phyloP scores from a whole-genome alignment of 345 rosid genomes.

The Eucalyptus rudis region DNA sequence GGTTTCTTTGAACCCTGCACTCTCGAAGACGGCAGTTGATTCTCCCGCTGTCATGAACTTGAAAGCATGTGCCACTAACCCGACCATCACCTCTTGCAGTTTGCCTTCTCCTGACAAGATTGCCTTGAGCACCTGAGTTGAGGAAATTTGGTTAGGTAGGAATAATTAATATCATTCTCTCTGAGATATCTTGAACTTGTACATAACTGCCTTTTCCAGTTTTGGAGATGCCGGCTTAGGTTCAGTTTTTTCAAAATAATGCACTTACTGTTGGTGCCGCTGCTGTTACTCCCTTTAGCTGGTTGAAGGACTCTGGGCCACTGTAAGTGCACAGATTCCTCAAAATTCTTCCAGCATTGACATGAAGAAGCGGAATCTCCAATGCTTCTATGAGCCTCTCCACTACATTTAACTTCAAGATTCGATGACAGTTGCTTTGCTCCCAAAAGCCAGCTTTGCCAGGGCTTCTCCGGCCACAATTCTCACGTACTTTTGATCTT shows the following conservation, averaged over 20 bases:
- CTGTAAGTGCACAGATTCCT: constrained; percentile 45
- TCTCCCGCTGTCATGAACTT: constrained; percentile 41
- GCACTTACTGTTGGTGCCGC: constrained; percentile 52
- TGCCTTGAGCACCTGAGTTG: constrained; percentile 50
- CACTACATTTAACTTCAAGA: constrained; percentile 33
- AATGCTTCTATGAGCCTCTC: constrained; percentile 38
- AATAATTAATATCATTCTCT: not conserved
- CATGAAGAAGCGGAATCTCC: constrained; percentile 25
- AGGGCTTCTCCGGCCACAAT: constrained; percentile 73
- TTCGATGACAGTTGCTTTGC: constrained; percentile 52
- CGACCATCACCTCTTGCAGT: constrained; percentile 74
- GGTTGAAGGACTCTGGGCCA: constrained; percentile 28
- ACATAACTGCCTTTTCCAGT: not conserved
- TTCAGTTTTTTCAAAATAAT: not conserved
- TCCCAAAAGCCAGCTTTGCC: constrained; percentile 57
- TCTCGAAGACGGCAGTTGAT: constrained; percentile 11
- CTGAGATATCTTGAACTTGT: not conserved
- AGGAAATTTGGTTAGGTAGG: not conserved
- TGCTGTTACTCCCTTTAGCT: constrained; percentile 28
- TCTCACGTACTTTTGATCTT: constrained; percentile 19
- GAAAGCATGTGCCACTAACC: constrained; percentile 41
- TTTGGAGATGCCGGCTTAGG: not conserved
- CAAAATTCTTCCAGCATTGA: constrained; percentile 58
- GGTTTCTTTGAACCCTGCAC: constrained; percentile 23
- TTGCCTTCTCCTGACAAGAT: constrained; percentile 44